These are phyloP conservation scores for Iodosphaeria phyllophila DNA, from an alignment of 2,329 filamentous ascomycete genomes.

Conservation along the genomic window DNA sequence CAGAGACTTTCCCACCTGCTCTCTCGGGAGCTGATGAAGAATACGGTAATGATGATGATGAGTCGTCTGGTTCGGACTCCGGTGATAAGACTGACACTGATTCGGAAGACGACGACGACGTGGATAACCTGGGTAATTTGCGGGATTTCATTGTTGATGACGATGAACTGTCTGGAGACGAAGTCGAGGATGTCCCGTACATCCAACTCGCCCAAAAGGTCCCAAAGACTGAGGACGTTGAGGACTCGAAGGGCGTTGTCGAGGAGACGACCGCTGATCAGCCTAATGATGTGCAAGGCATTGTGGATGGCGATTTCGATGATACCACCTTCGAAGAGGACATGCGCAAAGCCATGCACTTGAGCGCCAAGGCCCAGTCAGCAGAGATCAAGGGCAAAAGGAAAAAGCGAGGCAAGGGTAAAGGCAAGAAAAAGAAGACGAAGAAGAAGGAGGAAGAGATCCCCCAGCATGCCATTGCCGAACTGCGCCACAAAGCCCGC, in stretches of 20 bases:
- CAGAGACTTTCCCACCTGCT: conserved; percentile 19
- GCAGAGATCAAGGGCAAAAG: too few relatives aligned
- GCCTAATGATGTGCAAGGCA: too few relatives aligned
- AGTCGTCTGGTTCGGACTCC: conserved; percentile 12
- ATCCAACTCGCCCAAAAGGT: not conserved
- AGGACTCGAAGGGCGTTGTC: not conserved
- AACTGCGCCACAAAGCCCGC: conserved; percentile 45
- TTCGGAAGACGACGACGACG: conserved; percentile 14
- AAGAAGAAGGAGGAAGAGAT: conserved; percentile 22
- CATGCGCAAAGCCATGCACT: conserved; percentile 9
- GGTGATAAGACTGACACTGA: conserved; percentile 12
- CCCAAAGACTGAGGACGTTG: not conserved
- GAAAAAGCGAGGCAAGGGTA: conserved; percentile 13
- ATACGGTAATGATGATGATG: conserved; percentile 18
- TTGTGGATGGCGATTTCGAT: too few relatives aligned
- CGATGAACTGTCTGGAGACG: conserved; percentile 8
- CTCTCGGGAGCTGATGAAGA: conserved; percentile 12
- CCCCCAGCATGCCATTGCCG: conserved; percentile 15
- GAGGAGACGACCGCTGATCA: too few relatives aligned
- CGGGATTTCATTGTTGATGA: conserved; percentile 12
- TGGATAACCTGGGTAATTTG: conserved; percentile 15
- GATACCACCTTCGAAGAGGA: conserved; percentile 15
- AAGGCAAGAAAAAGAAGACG: conserved; percentile 19
- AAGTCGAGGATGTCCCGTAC: not conserved
- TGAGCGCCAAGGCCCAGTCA: conserved; percentile 11